Evolutionary conservation across 2,329 filamentous ascomycete genomes (phyloP).

Genomic region (Paracamarosporium sp.): DNA sequence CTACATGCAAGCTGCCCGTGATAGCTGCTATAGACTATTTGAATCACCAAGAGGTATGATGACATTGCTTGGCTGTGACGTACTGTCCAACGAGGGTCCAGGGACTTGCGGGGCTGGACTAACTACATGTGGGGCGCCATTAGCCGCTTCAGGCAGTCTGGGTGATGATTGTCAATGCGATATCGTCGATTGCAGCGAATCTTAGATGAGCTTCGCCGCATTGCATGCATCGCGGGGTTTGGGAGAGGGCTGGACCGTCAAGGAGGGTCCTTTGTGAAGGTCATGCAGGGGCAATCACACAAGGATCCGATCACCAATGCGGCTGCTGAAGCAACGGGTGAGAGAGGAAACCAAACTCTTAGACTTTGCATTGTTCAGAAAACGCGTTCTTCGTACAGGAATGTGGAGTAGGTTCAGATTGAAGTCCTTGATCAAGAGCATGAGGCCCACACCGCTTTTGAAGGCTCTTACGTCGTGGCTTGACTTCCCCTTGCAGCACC

Average conservation of each 20-base stretch:
- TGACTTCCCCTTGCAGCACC: neutral
- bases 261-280: neutral
- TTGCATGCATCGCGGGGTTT: neutral
- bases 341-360: neutral
- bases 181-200: slow-evolving; percentile 24
- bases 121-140: slow-evolving; percentile 5
- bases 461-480: neutral
- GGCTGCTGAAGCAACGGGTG: neutral
- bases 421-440: too few relatives aligned
- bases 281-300: neutral
- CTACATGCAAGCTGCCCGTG: neutral
- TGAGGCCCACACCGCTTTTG: neutral
- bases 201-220: slow-evolving; percentile 3
- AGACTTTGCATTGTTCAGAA: neutral
- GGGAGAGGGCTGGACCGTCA: slow-evolving; percentile 2
- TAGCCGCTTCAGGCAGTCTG: slow-evolving; percentile 5
- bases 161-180: slow-evolving; percentile 14
- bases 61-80: slow-evolving; percentile 37
- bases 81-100: slow-evolving; percentile 20
- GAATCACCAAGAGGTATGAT: slow-evolving; percentile 21
- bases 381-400: too few relatives aligned
- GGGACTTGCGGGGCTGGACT: neutral
- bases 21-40: neutral
- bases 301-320: neutral
- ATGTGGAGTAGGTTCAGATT: too few relatives aligned